phyloP scores from a whole-genome alignment of 331 rosid species.

The Prunus yedoensis region DNA sequence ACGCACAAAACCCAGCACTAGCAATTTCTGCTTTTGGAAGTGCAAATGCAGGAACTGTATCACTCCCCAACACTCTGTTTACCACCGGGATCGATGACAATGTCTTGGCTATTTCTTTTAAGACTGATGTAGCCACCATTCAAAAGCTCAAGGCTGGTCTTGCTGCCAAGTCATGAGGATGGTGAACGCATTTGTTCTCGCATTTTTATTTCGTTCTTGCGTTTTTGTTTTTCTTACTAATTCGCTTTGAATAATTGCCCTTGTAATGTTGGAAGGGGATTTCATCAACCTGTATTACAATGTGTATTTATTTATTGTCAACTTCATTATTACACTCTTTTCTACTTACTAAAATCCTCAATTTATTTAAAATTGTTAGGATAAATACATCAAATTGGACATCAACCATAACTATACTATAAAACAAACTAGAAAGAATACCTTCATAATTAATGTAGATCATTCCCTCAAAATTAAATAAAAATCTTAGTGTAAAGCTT shows the following conservation, averaged over 20 bases:
- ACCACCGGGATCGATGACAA: conserved; percentile 8
- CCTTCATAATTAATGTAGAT: not conserved
- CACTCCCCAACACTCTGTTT: conserved; percentile 9
- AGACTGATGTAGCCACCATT: conserved; percentile 16
- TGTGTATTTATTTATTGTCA: not conserved
- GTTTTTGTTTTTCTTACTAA: not conserved
- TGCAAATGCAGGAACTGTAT: conserved; percentile 10
- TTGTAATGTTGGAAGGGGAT: not conserved
- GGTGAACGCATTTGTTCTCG: not conserved
- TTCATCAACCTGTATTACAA: not conserved
- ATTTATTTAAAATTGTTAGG: too few relatives aligned
- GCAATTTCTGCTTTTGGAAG: conserved; percentile 16
- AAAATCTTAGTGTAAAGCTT: not conserved
- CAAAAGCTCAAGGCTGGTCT: conserved; percentile 15
- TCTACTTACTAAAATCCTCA: too few relatives aligned
- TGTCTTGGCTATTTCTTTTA: conserved; percentile 22
- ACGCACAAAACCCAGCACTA: not conserved
- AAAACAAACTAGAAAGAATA: not conserved
- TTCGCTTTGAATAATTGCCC: not conserved
- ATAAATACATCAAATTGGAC: too few relatives aligned
- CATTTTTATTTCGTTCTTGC: not conserved
- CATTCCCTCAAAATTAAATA: not conserved
- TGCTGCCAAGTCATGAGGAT: not conserved
- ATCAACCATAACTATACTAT: too few relatives aligned
- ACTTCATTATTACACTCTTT: not conserved